These are phyloP conservation scores for Angomonas ambiguus DNA, from an alignment of 208 protist species.

Conservation along the genomic window DNA sequence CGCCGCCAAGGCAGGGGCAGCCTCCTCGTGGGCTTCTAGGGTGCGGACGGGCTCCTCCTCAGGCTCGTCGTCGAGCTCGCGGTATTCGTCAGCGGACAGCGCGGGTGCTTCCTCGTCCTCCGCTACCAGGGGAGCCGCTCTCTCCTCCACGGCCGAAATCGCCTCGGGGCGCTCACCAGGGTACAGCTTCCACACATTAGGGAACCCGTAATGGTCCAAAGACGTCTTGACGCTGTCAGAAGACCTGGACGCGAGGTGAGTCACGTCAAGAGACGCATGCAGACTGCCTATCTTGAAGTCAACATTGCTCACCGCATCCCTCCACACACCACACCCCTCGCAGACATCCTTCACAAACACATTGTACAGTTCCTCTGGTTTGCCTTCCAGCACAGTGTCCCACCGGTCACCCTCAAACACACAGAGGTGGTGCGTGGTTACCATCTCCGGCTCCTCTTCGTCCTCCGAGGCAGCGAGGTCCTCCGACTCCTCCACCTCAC, in stretches of 20 bases:
- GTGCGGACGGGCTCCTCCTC: no score
- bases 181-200: background rate
- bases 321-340: background rate
- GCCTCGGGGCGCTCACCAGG: background rate
- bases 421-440: background rate
- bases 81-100: background rate
- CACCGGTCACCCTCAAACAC: background rate
- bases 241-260: background rate
- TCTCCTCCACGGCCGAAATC: background rate
- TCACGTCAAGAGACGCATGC: background rate
- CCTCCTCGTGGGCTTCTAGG: no score
- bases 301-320: background rate
- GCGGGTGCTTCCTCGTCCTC: background rate
- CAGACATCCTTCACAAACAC: background rate
- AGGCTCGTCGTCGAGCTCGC: no score
- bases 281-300: background rate
- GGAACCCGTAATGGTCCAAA: background rate
- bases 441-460: constrained; percentile 1
- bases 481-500: constrained; percentile 5
- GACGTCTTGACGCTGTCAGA: background rate
- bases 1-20: no score
- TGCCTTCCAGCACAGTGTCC: background rate
- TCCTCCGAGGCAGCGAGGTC: constrained; percentile 3
- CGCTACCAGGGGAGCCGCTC: background rate
- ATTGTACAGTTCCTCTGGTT: background rate